Conservation (phyloP, 2,329 filamentous ascomycete species). For the Alternaria hordeiaustralica region DNA sequence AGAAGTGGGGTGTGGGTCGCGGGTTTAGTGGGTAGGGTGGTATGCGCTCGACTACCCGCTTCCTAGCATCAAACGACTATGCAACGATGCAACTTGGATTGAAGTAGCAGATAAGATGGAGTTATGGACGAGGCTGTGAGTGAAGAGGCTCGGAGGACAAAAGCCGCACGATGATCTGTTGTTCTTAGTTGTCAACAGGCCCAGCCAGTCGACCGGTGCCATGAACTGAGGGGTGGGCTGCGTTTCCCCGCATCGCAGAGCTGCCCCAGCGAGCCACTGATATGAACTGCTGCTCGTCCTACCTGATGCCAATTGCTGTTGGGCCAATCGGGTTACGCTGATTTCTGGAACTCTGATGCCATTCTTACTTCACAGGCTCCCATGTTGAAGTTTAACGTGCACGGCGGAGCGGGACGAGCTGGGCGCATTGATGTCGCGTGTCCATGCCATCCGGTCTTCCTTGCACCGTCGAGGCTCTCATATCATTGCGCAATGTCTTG, state of each 20-base stretch:
- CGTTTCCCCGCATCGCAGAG: slow-evolving; percentile 33
- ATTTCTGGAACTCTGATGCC: slow-evolving; percentile 14
- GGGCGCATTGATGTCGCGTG: slow-evolving; percentile 11
- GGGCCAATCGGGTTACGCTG: slow-evolving; percentile 23
- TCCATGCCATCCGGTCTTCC: neutral
- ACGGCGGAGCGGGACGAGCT: slow-evolving; percentile 6
- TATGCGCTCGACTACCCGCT: slow-evolving; percentile 2
- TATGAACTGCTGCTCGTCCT: slow-evolving; percentile 9
- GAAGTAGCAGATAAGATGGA: slow-evolving; percentile 7
- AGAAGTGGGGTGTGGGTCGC: slow-evolving; percentile 19
- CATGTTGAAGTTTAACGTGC: neutral
- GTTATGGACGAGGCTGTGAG: slow-evolving; percentile 6
- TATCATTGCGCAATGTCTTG: neutral
- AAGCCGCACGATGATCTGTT: slow-evolving; percentile 3
- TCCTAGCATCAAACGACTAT: slow-evolving; percentile 1
- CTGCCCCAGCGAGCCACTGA: slow-evolving; percentile 27
- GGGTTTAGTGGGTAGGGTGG: slow-evolving; percentile 12
- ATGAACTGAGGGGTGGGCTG: slow-evolving; percentile 30
- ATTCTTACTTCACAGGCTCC: slow-evolving; percentile 4
- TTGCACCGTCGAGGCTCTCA: neutral
- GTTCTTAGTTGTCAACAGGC: slow-evolving; percentile 12
- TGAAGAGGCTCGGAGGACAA: slow-evolving; percentile 10
- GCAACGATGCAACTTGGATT: neutral
- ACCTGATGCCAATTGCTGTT: slow-evolving; percentile 8
- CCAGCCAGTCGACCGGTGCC: slow-evolving; percentile 25